A percentile compares a stretch with the other conserved stretches of the same genome.
phyloP scores from a whole-genome alignment of 2,329 filamentous ascomycete genomes.

The Tolypocladium paradoxum region DNA sequence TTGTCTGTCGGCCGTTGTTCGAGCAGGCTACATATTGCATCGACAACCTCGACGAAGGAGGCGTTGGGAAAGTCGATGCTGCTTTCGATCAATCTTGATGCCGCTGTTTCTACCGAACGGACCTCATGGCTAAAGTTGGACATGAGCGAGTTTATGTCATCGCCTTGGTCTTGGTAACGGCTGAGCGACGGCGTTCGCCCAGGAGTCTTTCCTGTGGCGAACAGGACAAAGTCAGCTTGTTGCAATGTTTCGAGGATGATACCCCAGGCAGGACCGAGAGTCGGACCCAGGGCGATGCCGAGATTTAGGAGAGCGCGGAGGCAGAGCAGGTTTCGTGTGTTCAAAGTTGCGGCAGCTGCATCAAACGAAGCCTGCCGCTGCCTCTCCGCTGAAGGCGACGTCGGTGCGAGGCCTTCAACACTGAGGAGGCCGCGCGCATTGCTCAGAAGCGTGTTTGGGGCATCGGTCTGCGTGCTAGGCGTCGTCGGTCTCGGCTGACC shows the following conservation, averaged over 20 bases:
- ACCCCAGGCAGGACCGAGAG: constrained; percentile 72
- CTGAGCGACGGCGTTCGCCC: constrained; percentile 39
- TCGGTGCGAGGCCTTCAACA: constrained; percentile 57
- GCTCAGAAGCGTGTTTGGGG: constrained; percentile 47
- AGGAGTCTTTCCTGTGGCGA: constrained; percentile 46
- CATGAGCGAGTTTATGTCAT: constrained; percentile 41
- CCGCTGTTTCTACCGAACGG: constrained; percentile 78
- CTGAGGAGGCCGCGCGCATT: constrained; percentile 65
- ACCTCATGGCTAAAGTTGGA: constrained; percentile 71
- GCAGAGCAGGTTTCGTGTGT: constrained; percentile 82
- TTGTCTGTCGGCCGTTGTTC: constrained; percentile 23
- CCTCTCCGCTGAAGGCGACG: constrained; percentile 45
- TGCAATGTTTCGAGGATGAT: constrained; percentile 89
- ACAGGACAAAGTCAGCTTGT: constrained; percentile 82
- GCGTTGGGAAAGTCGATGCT: constrained; percentile 82
- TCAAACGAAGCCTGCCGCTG: constrained; percentile 51
- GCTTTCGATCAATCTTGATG: constrained; percentile 78
- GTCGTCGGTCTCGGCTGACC: constrained; percentile 31
- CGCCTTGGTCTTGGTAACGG: constrained; percentile 35
- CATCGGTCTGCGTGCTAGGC: constrained; percentile 37
- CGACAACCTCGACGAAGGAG: constrained; percentile 67
- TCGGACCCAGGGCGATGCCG: constrained; percentile 87
- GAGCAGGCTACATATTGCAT: constrained; percentile 64
- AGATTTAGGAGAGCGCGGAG: constrained; percentile 86
- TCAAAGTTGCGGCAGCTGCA: constrained; percentile 46